phyloP scores from a whole-genome alignment of 2,329 filamentous ascomycete genomes.

The Scytalidium lignicola region DNA sequence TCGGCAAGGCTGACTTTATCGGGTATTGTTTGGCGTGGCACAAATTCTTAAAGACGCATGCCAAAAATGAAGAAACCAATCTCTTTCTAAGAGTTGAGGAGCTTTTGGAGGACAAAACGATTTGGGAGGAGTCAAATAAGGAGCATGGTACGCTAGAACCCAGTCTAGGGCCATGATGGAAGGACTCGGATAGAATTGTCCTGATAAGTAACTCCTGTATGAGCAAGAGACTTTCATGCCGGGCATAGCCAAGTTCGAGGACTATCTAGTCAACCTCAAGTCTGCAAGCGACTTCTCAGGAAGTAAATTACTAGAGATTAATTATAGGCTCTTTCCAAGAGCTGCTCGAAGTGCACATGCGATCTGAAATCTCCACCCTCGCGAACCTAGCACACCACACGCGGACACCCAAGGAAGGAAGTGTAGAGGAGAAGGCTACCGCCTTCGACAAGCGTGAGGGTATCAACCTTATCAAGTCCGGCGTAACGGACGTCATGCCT shows the following conservation, averaged over 20 bases:
- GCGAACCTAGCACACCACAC: conserved; percentile 18
- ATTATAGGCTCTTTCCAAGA: conserved; percentile 46
- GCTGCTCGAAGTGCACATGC: conserved; percentile 42
- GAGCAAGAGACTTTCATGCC: conserved; percentile 42
- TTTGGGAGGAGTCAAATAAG: conserved; percentile 47
- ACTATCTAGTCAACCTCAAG: conserved; percentile 42
- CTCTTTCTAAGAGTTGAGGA: conserved; percentile 52
- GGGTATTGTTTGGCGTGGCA: conserved; percentile 54
- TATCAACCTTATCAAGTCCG: not conserved
- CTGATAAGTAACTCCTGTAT: no score
- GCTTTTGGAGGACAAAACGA: conserved; percentile 38
- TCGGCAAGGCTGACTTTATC: conserved; percentile 51
- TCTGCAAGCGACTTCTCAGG: conserved; percentile 39
- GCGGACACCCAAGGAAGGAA: conserved; percentile 14
- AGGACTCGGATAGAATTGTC: not conserved
- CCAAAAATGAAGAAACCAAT: conserved; percentile 53
- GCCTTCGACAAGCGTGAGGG: not conserved
- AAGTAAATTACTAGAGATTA: conserved; percentile 40
- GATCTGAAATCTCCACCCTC: conserved; percentile 36
- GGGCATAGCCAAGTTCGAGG: conserved; percentile 46
- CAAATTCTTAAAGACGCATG: conserved; percentile 54
- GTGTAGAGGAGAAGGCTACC: conserved; percentile 6
- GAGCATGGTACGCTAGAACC: conserved; percentile 43
- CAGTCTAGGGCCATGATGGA: not conserved
- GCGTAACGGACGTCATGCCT: not conserved